phyloP scores from a whole-genome alignment of 108 stramenopile species.

The Cyclostephanos tholiformis region DNA sequence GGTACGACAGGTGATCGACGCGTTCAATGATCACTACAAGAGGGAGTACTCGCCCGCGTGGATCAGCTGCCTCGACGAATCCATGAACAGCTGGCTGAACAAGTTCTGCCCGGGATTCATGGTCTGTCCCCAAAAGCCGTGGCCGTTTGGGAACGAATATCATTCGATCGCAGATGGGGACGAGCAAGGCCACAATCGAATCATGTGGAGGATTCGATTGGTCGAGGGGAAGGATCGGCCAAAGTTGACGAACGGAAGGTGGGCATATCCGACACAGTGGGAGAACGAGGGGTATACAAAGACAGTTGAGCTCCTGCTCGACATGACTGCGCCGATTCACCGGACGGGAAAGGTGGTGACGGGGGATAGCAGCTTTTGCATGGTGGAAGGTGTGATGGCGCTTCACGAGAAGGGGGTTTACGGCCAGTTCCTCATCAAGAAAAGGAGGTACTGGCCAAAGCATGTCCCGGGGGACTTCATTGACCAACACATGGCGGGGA shows the following conservation, averaged over 20 bases:
- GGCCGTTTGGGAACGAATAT: no score
- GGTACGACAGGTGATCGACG: no score
- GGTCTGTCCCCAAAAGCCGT: no score
- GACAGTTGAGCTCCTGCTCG: constrained; percentile 11
- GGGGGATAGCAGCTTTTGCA: not conserved
- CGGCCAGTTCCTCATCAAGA: constrained; percentile 10
- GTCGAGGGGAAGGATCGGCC: constrained; percentile 18
- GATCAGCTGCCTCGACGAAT: no score
- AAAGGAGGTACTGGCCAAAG: constrained; percentile 15
- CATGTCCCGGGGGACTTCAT: constrained; percentile 5
- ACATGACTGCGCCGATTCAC: constrained; percentile 26
- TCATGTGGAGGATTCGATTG: no score
- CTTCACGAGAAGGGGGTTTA: constrained; percentile 13
- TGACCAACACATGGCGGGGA: not conserved
- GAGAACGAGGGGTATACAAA: constrained; percentile 13
- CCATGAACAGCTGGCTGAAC: no score
- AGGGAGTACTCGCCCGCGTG: no score
- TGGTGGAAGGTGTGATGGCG: not conserved
- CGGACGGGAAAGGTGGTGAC: constrained; percentile 12
- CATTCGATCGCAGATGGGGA: no score
- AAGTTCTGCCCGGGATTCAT: no score
- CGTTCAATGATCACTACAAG: no score
- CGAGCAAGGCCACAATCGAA: no score
- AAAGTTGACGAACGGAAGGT: not conserved
- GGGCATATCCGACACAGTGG: constrained; percentile 7